Evolutionary conservation across 768 basidiomycete species (phyloP).

Genomic region (Ephemerocybe angulata): DNA sequence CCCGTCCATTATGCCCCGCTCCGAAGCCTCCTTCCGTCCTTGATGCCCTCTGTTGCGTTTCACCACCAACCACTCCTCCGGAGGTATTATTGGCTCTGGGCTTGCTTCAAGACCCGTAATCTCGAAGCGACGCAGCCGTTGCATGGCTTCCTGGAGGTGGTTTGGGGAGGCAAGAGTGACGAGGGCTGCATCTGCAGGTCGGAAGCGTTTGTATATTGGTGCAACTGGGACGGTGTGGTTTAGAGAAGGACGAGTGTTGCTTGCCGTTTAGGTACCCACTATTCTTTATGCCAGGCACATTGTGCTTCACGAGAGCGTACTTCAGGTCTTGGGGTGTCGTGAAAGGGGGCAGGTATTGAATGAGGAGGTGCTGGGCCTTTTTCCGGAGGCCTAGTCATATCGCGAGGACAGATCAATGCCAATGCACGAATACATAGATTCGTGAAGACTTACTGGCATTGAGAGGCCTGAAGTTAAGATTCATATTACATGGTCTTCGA

Average conservation of each 20-base stretch:
- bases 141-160: conserved; percentile 38
- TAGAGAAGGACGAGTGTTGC: neutral
- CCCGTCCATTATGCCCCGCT: conserved; percentile 25
- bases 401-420: neutral
- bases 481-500: neutral
- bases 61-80: conserved; percentile 12
- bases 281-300: conserved; percentile 44
- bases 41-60: conserved; percentile 24
- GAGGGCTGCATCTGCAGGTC: conserved; percentile 55
- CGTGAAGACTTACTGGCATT: neutral
- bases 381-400: conserved; percentile 15
- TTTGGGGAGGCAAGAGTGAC: conserved; percentile 51
- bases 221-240: conserved; percentile 39
- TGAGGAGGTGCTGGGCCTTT: conserved; percentile 39
- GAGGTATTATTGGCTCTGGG: conserved; percentile 25
- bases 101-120: conserved; percentile 43
- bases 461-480: neutral
- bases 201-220: conserved; percentile 57
- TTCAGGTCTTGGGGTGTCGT: conserved; percentile 55
- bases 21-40: conserved; percentile 26
- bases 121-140: conserved; percentile 38
- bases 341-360: conserved; percentile 48
- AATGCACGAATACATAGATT: neutral
- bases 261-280: conserved; percentile 26
- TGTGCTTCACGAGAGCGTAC: conserved; percentile 37